Evolutionary conservation across 306 rosid genomes (phyloP).

Genomic region (Medicago truncatula): MtrunA17r5.0-ANR NC_053046.1:40670001-40670500

Average conservation of each 20-base stretch:
- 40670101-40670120: neutral
- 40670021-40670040: no score
- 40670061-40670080: neutral
- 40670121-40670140: neutral
- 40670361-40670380: neutral
- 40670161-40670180: neutral
- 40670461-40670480: neutral
- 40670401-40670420: constrained; percentile 9
- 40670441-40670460: neutral
- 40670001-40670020: neutral
- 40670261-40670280: neutral
- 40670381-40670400: neutral
- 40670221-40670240: neutral
- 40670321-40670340: neutral
- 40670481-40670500: neutral
- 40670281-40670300: neutral
- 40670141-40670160: neutral
- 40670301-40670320: neutral
- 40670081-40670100: neutral
- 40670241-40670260: neutral
- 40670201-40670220: neutral
- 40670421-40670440: constrained; percentile 1
- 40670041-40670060: neutral
- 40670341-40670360: neutral
- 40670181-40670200: neutral